Evolutionary conservation across 257 asterid species (phyloP).

Genomic region (Nemophila menziesii): DNA sequence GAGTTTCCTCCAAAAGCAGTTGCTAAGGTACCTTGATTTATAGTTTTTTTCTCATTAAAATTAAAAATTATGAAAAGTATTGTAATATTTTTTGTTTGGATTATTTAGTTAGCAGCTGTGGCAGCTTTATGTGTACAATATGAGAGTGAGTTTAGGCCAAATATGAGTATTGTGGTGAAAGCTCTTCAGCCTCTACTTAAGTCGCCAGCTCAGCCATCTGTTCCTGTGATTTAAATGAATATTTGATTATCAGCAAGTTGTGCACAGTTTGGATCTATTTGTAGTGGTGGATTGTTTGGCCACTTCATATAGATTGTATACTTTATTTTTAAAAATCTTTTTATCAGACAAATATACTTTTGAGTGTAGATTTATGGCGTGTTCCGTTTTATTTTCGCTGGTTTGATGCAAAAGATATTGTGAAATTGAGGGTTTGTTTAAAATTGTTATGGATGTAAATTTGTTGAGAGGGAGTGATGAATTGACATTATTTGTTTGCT

Average conservation of each 20-base stretch:
- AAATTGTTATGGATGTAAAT: neutral
- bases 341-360: neutral
- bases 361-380: neutral
- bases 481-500: neutral
- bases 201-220: conserved; percentile 18
- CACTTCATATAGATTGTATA: neutral
- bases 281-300: neutral
- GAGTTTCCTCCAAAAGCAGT: conserved; percentile 84
- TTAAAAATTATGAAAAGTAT: neutral
- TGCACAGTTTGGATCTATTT: conserved; percentile 18
- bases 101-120: conserved; percentile 68
- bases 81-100: conserved; percentile 9
- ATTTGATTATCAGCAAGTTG: conserved; percentile 11
- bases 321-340: too few relatives aligned
- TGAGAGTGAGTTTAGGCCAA: conserved; percentile 82
- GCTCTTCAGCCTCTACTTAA: conserved; percentile 75
- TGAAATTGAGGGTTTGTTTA: neutral
- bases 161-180: conserved; percentile 87
- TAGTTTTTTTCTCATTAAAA: conserved; percentile 1
- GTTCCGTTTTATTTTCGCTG: neutral
- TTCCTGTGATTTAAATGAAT: conserved; percentile 33
- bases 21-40: conserved; percentile 47
- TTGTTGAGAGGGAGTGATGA: neutral
- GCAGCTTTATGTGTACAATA: conserved; percentile 90
- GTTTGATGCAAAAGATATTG: neutral